These are phyloP conservation scores for Kodamaea derodonti DNA, from an alignment of 1,139 yeast species.

Conservation along the genomic window DNA sequence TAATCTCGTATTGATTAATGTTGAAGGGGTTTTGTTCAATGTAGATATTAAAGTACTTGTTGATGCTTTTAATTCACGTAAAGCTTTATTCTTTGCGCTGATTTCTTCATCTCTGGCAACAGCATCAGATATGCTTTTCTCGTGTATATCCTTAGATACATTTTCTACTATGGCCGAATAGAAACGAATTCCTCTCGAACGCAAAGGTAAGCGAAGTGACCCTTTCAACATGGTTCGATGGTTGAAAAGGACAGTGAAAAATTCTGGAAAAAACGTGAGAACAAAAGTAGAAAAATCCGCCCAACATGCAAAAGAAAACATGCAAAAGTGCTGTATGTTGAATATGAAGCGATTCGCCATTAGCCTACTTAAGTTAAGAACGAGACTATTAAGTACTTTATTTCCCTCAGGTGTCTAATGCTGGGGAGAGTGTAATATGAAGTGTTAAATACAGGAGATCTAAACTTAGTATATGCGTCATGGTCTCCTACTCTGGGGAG, in stretches of 20 bases:
- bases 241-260: not conserved
- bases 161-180: not conserved
- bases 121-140: constrained; percentile 42
- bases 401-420: too few species aligned
- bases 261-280: not conserved
- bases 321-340: too few species aligned
- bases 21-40: constrained; percentile 36
- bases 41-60: constrained; percentile 26
- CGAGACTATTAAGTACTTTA: too few species aligned
- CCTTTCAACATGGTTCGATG: constrained; percentile 1
- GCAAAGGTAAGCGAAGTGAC: not conserved
- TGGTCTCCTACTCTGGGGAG: too few species aligned
- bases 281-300: too few species aligned
- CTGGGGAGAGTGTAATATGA: too few species aligned
- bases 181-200: not conserved
- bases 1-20: constrained; percentile 29
- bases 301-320: too few species aligned
- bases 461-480: too few species aligned
- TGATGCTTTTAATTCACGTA: constrained; percentile 32
- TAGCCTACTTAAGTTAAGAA: too few species aligned
- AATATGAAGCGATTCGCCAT: too few species aligned
- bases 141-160: constrained; percentile 29
- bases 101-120: constrained; percentile 44
- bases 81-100: constrained; percentile 30
- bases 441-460: too few species aligned